Evolutionary conservation across 1,284 basidiomycete genomes (phyloP), one percentile per base, ranked within the genome.

Genomic region (Boletellus deceptivus): DNA sequence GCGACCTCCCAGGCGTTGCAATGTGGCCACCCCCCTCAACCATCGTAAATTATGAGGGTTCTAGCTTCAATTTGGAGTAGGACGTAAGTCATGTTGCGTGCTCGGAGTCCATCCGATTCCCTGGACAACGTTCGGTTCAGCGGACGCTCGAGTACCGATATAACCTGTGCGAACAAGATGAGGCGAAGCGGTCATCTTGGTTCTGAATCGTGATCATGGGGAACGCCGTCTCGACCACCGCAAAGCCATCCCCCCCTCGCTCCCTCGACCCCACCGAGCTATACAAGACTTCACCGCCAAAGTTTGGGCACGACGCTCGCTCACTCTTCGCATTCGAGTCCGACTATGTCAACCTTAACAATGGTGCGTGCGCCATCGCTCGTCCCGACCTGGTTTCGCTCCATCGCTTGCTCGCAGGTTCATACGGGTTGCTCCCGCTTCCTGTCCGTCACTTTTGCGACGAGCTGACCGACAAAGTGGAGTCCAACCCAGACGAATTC

Each of bases 401-500:
- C 2, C 8, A 29, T 4, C 14, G 17, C 24, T 6, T n/a, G 3
- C 40, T 25, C 41, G 27, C 34, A 86, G 86, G 86, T 5, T 84
- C 85, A 0, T 91, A 83, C 56, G 89, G 89, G 4, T 79, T 86
- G 1, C 67, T 79, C 0, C 86, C 89, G 0, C 66, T 71, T 2
- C 79, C 83, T 7, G 86, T 92, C 14, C 63, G 78, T 17, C 72
- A 74, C 31, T 77, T 76, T 18, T 76, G 74, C 59, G 68, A 75
- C 27, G 66, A 73, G 24, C 60, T 84, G 8, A 68, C 70, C 0
- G 67, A 73, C 13, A 60, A 78, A 55, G 70, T 78, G 22, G 89
- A 91, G 62, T 58, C 68, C 1, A 80, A 78, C 52, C 83, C 86
- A 0, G 89, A 91, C 65, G 68, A 69, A 18, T 90, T 86, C 66